Evolutionary conservation across 2,329 filamentous ascomycete genomes (phyloP), one percentile per base, ranked within the genome.

Genomic region (Tolypocladium album): DNA sequence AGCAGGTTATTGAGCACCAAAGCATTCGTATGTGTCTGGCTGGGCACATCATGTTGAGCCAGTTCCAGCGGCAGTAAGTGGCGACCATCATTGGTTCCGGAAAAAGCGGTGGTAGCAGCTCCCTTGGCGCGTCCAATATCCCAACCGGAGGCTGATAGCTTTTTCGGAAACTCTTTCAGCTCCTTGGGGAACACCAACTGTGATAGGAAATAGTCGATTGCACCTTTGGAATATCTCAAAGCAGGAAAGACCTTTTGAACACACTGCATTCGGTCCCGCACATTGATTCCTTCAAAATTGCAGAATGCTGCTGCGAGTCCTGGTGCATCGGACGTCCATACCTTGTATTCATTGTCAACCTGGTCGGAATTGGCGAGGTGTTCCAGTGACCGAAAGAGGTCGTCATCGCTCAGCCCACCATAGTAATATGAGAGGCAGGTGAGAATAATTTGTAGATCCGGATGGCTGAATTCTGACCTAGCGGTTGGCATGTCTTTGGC

Each of bases 141-240:
- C 86, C 86, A 89, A 0, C 84, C 86, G 0, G 85, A 89, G 0
- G 82, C 77, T 0, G 81, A 83, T 0, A 89, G 69, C 60, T 88
- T 88, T 8, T 76, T 60, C 0, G 80, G 78, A 55, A 87, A 89
- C 61, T 88, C 81, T 39, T 79, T 83, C 65, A 84, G 78, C n/a
- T 85, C 79, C 52, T 76, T 82, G 0, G 84, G 78, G 61, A 88
- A 89, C 0, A 87, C 79, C 0, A 85, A 66, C 20, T 75, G 67
- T 0, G 73, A 68, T 2, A 91, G 69, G 67, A 81, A 90, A 64
- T 84, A 89, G 62, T 90, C 81, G 4, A 89, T 77, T 0, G 74
- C 75, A 0, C 67, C 70, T 61, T 84, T 85, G 0, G 79, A 75
- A 61, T 75, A 76, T 0, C 77, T 73, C 0, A 89, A 65, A 39